Evolutionary conservation across 306 rosid species (phyloP).

Genomic region (Senna siamea): DNA sequence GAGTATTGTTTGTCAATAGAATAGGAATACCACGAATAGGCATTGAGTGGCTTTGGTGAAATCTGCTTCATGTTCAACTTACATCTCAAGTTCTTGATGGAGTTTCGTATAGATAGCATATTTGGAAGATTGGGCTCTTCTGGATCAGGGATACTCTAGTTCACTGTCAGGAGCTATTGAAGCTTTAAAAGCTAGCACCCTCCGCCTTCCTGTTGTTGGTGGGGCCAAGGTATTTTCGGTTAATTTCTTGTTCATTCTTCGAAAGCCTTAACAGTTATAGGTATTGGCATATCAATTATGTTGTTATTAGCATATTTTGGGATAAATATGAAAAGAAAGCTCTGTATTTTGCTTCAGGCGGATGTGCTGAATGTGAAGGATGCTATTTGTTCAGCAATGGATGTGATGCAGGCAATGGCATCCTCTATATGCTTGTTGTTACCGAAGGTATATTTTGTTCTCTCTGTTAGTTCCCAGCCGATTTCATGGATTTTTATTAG

Average conservation of each 20-base stretch:
- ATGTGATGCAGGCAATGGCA: constrained; percentile 93
- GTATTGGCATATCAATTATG: constrained; percentile 2
- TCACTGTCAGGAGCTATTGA: constrained; percentile 86
- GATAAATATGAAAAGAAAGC: constrained; percentile 21
- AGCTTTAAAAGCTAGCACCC: constrained; percentile 90
- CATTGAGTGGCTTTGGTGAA: constrained; percentile 18
- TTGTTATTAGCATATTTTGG: constrained; percentile 12
- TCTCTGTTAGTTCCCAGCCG: background rate
- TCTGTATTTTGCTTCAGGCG: constrained; percentile 54
- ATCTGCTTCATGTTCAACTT: constrained; percentile 23
- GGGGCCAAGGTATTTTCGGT: constrained; percentile 79
- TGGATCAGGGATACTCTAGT: constrained; percentile 76
- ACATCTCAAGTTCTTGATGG: constrained; percentile 17
- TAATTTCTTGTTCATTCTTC: constrained; percentile 17
- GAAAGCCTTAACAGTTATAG: background rate
- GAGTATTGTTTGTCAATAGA: background rate
- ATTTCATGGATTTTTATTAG: constrained; percentile 1
- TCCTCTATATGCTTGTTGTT: constrained; percentile 72
- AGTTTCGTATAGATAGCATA: constrained; percentile 59
- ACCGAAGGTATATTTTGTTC: constrained; percentile 62
- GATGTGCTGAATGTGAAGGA: constrained; percentile 80
- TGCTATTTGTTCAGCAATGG: constrained; percentile 89
- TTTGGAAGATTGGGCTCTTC: constrained; percentile 82
- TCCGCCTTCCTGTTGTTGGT: constrained; percentile 89
- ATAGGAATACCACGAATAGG: background rate